Conservation (phyloP, 768 basidiomycete species). For the Ephemerocybe angulata region DNA sequence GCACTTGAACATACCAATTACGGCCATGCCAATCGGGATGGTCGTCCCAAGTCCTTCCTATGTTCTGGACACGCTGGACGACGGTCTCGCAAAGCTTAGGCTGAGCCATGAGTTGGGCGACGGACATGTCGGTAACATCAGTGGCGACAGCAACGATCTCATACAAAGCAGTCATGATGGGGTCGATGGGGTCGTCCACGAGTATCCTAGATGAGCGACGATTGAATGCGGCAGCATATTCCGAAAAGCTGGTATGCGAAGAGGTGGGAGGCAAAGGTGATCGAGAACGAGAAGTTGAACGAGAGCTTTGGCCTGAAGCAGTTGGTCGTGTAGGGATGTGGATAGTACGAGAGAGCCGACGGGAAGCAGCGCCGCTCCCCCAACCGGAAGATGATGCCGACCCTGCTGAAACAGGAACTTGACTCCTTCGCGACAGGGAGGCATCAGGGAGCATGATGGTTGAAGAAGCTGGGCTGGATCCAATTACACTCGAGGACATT, state of each 20-base stretch:
- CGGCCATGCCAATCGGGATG: constrained; percentile 97
- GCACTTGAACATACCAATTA: constrained; percentile 96
- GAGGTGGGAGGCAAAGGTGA: constrained; percentile 81
- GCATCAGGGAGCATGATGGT: constrained; percentile 59
- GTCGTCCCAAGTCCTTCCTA: constrained; percentile 95
- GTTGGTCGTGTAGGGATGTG: constrained; percentile 67
- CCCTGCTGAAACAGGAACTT: constrained; percentile 35
- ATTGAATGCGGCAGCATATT: constrained; percentile 51
- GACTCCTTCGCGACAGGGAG: constrained; percentile 62
- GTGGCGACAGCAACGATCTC: constrained; percentile 91
- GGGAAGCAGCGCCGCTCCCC: constrained; percentile 55
- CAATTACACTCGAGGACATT: constrained; percentile 51
- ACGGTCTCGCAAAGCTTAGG: constrained; percentile 83
- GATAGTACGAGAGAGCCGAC: constrained; percentile 81
- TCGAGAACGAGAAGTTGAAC: constrained; percentile 91
- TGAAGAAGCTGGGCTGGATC: constrained; percentile 60
- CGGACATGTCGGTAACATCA: constrained; percentile 87
- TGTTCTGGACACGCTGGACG: constrained; percentile 85
- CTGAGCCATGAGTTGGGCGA: constrained; percentile 78
- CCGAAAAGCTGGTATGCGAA: constrained; percentile 62
- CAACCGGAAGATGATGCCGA: constrained; percentile 50
- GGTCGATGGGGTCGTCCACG: constrained; percentile 82
- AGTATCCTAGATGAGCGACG: constrained; percentile 80
- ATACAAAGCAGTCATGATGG: constrained; percentile 87
- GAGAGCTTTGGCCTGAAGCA: constrained; percentile 79